Evolutionary conservation across 2,329 filamentous ascomycete genomes (phyloP).

Genomic region (Exophiala lecanii-corni): DNA sequence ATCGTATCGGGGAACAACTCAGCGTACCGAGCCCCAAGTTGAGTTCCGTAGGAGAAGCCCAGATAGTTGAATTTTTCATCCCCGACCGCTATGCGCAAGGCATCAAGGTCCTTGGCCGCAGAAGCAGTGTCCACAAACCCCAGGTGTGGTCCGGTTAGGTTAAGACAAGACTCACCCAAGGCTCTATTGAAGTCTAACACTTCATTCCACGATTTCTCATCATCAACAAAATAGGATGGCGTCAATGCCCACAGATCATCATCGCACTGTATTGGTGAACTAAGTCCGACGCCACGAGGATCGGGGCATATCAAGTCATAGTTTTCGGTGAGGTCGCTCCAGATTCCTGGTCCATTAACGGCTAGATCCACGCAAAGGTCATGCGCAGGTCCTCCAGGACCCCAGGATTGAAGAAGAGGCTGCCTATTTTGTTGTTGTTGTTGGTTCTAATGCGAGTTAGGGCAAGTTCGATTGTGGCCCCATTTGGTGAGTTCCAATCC

Average conservation of each 20-base stretch:
- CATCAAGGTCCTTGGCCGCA: constrained; percentile 35
- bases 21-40: constrained; percentile 43
- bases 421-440: constrained; percentile 27
- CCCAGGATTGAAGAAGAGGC: constrained; percentile 34
- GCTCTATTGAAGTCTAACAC: constrained; percentile 38
- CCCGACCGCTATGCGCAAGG: constrained; percentile 33
- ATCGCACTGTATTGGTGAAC: constrained; percentile 39
- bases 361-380: constrained; percentile 1
- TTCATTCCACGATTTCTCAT: constrained; percentile 22
- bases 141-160: constrained; percentile 38
- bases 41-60: constrained; percentile 44
- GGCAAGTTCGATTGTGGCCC: constrained; percentile 29
- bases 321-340: constrained; percentile 26
- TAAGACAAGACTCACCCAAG: constrained; percentile 38
- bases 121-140: constrained; percentile 42
- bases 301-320: constrained; percentile 45
- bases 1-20: constrained; percentile 42
- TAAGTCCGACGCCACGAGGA: constrained; percentile 41
- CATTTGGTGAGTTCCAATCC: constrained; percentile 31
- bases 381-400: constrained; percentile 31
- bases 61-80: constrained; percentile 38
- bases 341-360: constrained; percentile 22
- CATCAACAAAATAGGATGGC: constrained; percentile 28
- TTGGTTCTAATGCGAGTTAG: constrained; percentile 27
- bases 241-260: constrained; percentile 34